phyloP scores from a whole-genome alignment of 768 basidiomycete species.

The Lentinula detonsa region DNA sequence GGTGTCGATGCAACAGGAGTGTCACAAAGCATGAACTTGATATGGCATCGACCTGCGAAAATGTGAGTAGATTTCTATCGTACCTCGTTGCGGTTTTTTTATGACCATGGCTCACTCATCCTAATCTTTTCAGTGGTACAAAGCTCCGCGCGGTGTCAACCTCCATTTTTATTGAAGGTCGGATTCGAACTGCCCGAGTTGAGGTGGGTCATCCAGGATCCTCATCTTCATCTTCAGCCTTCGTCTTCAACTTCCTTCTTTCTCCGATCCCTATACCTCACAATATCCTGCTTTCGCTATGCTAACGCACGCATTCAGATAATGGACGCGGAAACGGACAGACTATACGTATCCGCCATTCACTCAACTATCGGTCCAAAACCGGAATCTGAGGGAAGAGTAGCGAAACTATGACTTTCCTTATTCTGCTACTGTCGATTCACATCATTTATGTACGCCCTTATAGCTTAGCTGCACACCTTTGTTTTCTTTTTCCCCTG shows the following conservation, averaged over 20 bases:
- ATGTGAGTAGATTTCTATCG: not conserved
- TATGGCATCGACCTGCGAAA: slow-evolving; percentile 10
- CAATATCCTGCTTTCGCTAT: not conserved
- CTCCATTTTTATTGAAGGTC: slow-evolving; percentile 9
- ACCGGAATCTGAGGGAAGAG: not conserved
- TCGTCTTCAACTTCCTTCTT: not conserved
- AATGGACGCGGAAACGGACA: slow-evolving; percentile 4
- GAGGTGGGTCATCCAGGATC: slow-evolving; percentile 8
- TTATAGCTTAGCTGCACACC: too few relatives aligned
- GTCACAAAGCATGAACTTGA: slow-evolving; percentile 12
- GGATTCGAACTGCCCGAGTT: slow-evolving; percentile 8
- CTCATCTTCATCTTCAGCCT: not conserved
- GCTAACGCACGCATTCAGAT: not conserved
- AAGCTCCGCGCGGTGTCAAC: slow-evolving; percentile 8
- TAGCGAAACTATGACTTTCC: not conserved
- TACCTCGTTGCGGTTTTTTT: not conserved
- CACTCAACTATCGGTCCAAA: slow-evolving; percentile 5
- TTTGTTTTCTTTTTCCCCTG: too few relatives aligned
- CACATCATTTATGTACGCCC: too few relatives aligned
- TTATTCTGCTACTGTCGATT: too few relatives aligned
- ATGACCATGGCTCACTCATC: too few relatives aligned
- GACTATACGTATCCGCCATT: slow-evolving; percentile 9
- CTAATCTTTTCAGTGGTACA: slow-evolving; percentile 1
- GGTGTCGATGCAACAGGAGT: slow-evolving; percentile 10
- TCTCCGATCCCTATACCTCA: not conserved